Percentiles rank a stretch among this genome's conserved stretches.
Conservation (phyloP, 2,329 filamentous ascomycete genomes). For the Monilinia laxa region DNA sequence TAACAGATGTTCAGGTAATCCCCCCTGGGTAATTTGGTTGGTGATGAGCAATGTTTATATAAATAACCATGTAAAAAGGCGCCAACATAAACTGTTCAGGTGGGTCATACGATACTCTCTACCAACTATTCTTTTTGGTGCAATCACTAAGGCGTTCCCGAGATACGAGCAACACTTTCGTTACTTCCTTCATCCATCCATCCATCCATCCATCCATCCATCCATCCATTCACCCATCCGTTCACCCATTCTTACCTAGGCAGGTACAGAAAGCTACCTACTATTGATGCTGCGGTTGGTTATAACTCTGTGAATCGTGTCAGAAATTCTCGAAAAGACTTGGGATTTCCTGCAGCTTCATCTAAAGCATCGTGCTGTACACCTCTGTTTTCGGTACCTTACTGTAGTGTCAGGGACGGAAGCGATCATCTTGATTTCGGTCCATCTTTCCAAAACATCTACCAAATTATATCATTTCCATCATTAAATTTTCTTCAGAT, state of each 20-base stretch:
- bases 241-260: no score
- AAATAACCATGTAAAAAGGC: neutral
- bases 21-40: conserved; percentile 7
- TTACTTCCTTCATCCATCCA: no score
- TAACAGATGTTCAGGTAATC: no score
- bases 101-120: no score
- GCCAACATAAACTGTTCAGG: no score
- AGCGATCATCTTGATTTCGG: conserved; percentile 23
- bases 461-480: conserved; percentile 6
- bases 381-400: conserved; percentile 12
- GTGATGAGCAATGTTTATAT: conserved; percentile 4
- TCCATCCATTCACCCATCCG: no score
- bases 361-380: conserved; percentile 5
- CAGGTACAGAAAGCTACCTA: no score
- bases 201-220: no score
- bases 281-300: no score
- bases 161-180: no score
- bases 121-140: no score
- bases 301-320: neutral
- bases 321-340: neutral
- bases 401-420: conserved; percentile 21
- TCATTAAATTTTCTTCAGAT: conserved; percentile 12
- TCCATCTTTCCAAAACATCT: conserved; percentile 23
- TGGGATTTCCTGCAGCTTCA: neutral
- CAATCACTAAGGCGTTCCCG: no score